Conservation (phyloP, 2,329 filamentous ascomycete genomes). For the Calonectria pauciramosa region DNA sequence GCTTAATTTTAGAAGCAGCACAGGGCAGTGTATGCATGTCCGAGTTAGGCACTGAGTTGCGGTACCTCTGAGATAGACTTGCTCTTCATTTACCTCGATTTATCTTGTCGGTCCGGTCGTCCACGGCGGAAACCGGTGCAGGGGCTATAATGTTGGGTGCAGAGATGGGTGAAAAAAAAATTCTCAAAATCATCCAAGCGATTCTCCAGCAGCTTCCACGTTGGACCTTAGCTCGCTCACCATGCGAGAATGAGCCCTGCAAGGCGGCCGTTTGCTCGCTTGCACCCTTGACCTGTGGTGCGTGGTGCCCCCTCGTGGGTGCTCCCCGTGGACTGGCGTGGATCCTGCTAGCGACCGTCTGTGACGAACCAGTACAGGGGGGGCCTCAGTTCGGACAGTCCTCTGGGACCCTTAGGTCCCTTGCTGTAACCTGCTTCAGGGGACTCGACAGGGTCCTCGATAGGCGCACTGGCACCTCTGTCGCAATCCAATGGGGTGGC, state of each 20-base stretch:
- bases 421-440: constrained; percentile 13
- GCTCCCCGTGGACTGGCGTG: constrained; percentile 6
- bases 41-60: constrained; percentile 1
- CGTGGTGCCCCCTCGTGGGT: neutral
- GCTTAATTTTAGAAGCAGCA: neutral
- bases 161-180: neutral
- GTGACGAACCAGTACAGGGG: constrained; percentile 25
- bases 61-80: neutral
- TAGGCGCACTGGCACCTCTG: neutral
- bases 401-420: neutral
- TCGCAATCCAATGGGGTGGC: constrained; percentile 18
- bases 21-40: neutral
- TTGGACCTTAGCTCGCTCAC: constrained; percentile 38
- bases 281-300: constrained; percentile 20
- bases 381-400: neutral
- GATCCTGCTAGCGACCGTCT: constrained; percentile 1
- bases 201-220: constrained; percentile 36
- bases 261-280: constrained; percentile 35
- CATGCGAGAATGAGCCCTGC: constrained; percentile 30
- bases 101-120: neutral
- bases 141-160: neutral
- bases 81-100: neutral
- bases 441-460: constrained; percentile 13
- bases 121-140: neutral
- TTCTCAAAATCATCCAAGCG: constrained; percentile 23